Evolutionary conservation across 345 rosid genomes (phyloP), one percentile per base, ranked within the genome.

Genomic region (Lenwebbia sp.): DNA sequence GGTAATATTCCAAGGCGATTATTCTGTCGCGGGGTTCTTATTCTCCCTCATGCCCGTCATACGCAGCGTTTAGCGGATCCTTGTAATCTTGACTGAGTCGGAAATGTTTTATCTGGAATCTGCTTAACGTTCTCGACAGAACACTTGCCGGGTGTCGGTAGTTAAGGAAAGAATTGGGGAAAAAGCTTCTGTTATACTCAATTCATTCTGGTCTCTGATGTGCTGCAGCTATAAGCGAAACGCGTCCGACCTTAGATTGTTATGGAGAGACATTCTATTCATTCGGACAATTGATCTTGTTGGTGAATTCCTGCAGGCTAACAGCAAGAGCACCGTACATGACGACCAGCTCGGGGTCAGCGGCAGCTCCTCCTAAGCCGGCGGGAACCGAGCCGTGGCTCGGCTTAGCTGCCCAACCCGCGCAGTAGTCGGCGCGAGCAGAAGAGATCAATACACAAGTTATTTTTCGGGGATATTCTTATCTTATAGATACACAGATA

Each of bases 331-430:
- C 84, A 19, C 84, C 84, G 26, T 52, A 83, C 57, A 10, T n/a
- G 60, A 83, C 4, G 84, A 12, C 41, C 14, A 28, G 84, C 25
- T 28, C 84, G 6, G 84, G 84, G n/a, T 83, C 84, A 4, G 60
- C 92, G 49, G 74, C 86, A 40, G 58, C 87, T 65, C 50, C 90
- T 6, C 54, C 82, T 33, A 93, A 91, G 90, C 87, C 92, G 56
- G 86, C 83, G 13, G 94, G 90, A 56, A 82, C 86, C 90, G 94
- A 90, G 86, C 81, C 94, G 1, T 96, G 97, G 98, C 95, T 95
- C 57, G 96, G 95, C 83, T 90, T 94, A 65, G 93, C 96, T 56
- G 95, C 97, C 88, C 92, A 89, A 74, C 84, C 89, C 53, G 84
- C 81, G 40, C 82, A 85, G 54, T 88, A 90, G 82, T 26, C 54